A percentile compares a stretch with the other conserved stretches of the same genome.
phyloP scores from a whole-genome alignment of 1,284 basidiomycete genomes.

The Ceratobasidium sp. region DNA sequence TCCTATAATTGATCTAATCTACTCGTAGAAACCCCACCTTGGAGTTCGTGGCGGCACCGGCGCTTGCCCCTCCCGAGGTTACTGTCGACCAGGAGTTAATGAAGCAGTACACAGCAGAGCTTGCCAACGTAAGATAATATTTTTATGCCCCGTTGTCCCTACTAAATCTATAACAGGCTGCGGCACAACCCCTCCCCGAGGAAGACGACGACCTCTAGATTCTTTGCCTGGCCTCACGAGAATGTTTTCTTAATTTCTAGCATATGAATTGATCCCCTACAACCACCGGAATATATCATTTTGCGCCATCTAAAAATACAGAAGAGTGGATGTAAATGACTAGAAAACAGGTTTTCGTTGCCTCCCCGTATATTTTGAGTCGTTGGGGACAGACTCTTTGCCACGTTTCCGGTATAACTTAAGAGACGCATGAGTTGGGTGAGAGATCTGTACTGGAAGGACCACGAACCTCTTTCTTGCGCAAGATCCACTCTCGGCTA shows the following conservation, averaged over 20 bases:
- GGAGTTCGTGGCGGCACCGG: constrained; percentile 97
- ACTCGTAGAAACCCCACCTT: constrained; percentile 80
- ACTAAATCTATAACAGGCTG: constrained; percentile 53
- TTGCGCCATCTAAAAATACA: background rate
- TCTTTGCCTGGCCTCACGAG: constrained; percentile 2
- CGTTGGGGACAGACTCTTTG: constrained; percentile 79
- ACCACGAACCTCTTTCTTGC: constrained; percentile 77
- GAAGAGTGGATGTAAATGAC: background rate
- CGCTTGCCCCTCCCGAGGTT: constrained; percentile 95
- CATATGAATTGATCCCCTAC: constrained; percentile 38
- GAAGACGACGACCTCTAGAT: constrained; percentile 59
- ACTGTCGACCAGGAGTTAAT: constrained; percentile 84
- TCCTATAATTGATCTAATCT: constrained; percentile 20
- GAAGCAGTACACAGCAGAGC: constrained; percentile 84
- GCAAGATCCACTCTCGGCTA: constrained; percentile 78
- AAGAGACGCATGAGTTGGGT: background rate
- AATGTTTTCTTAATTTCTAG: constrained; percentile 40
- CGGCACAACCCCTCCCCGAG: constrained; percentile 62
- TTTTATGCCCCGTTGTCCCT: background rate
- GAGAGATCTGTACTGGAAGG: background rate
- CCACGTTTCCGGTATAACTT: constrained; percentile 83
- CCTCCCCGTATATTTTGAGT: constrained; percentile 84
- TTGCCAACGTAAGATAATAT: constrained; percentile 61
- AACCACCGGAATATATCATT: constrained; percentile 1
- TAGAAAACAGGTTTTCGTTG: constrained; percentile 76